Evolutionary conservation across 208 protist species (phyloP).

Genomic region (Endotrypanum monterogeii): DNA sequence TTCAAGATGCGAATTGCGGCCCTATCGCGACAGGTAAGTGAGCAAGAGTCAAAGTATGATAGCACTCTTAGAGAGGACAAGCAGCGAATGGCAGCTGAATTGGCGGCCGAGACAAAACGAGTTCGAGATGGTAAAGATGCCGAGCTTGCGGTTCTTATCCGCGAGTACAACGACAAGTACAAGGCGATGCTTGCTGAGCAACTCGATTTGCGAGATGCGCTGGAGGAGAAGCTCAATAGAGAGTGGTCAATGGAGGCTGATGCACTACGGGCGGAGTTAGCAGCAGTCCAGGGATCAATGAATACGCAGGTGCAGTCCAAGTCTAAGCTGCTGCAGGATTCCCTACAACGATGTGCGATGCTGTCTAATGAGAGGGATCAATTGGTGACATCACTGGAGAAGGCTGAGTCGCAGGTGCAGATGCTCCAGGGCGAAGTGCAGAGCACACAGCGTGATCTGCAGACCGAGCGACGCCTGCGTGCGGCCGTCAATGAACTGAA

Average conservation of each 20-base stretch:
- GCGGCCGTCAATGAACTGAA: neutral
- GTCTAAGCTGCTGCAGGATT: slow-evolving; percentile 30
- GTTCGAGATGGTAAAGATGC: slow-evolving; percentile 55
- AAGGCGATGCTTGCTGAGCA: slow-evolving; percentile 92
- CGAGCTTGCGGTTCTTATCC: slow-evolving; percentile 75
- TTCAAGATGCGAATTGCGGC: slow-evolving; percentile 42
- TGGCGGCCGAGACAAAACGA: slow-evolving; percentile 41
- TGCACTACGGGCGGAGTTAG: slow-evolving; percentile 35
- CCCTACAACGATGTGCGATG: slow-evolving; percentile 31
- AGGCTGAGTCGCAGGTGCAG: slow-evolving; percentile 13
- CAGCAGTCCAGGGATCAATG: slow-evolving; percentile 17
- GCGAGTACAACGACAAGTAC: slow-evolving; percentile 93
- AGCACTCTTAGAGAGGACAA: slow-evolving; percentile 29
- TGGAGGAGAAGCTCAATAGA: slow-evolving; percentile 53
- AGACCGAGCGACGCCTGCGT: slow-evolving; percentile 19
- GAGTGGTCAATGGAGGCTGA: slow-evolving; percentile 48
- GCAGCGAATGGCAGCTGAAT: slow-evolving; percentile 27
- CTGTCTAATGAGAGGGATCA: slow-evolving; percentile 35
- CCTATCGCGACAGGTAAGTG: slow-evolving; percentile 26
- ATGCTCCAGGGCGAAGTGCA: slow-evolving; percentile 16
- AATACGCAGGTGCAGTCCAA: slow-evolving; percentile 29
- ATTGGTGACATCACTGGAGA: slow-evolving; percentile 7
- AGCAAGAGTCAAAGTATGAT: slow-evolving; percentile 53
- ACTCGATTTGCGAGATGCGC: slow-evolving; percentile 76
- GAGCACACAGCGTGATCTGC: slow-evolving; percentile 16